Evolutionary conservation across 345 rosid genomes (phyloP), one percentile per base, ranked within the genome.

Genomic region (Euphorbia peplus): DNA sequence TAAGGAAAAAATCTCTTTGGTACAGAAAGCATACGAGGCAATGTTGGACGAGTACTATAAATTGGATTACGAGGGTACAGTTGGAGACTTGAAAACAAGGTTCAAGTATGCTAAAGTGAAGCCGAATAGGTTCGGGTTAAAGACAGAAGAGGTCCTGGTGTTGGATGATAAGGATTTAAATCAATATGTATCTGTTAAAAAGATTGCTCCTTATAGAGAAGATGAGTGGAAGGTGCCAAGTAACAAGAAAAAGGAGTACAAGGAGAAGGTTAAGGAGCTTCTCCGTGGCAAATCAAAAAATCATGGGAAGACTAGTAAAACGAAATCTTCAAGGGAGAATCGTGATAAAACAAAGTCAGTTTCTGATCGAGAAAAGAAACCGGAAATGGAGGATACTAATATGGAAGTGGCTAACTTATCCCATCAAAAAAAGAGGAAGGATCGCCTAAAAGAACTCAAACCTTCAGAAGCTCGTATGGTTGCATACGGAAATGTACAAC

Each of bases 21-120:
- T 90, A 12, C 70, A 85, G 83, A 83, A 75, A 77, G 95, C 86
- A 8, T 79, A 81, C 66, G 91, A 89, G 75, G 90, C 88, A 46
- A 75, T 88, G 91, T 58, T 90, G 90, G 97, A 93, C 52, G 96
- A 93, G 74, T 88, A 86, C 58, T 93, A 91, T 75, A 88, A 89
- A 72, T 80, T 93, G 83, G 98, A 93, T 70, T 91, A 91, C 54
- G 98, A 93, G 83, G 98, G 75, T 76, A 87, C 95, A 46, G 79
- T 91, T 50, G 97, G 90, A 72, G 90, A 88, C 72, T 71, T 91
- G 83, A 91, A 86, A 74, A 93, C 97, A 21, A 89, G 97, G 89
- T 93, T 93, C 37, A 89, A 84, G 79, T 91, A 91, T 78, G 85
- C 90, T 0, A 88, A 88, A 82, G 86, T 82, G 26, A 61, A 85